Conservation (phyloP, 2,329 filamentous ascomycete genomes). For the Nectriaceae sp. region DNA sequence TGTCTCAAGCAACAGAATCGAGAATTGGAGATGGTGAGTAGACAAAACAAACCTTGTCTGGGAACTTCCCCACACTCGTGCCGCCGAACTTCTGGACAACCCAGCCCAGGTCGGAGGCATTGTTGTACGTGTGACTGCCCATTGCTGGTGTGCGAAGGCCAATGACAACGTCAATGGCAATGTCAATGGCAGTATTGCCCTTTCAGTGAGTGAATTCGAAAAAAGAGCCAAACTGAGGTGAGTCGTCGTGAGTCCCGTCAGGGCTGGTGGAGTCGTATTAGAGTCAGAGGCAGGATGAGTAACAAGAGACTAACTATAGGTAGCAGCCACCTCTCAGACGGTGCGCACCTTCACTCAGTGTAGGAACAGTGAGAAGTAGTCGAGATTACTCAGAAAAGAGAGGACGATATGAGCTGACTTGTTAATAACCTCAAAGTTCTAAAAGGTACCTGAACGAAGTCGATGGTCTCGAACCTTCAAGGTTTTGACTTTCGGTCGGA, state of each 20-base stretch:
- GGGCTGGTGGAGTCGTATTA: not conserved
- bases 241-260: not conserved
- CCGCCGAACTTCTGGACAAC: conserved; percentile 94
- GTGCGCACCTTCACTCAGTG: too few relatives aligned
- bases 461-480: conserved; percentile 6
- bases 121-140: conserved; percentile 36
- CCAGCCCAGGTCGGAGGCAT: conserved; percentile 59
- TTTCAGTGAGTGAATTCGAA: not conserved
- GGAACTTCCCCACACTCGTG: conserved; percentile 93
- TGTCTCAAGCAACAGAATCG: not conserved
- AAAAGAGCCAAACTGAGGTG: not conserved
- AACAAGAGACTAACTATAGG: not conserved
- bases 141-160: conserved; percentile 20
- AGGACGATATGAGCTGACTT: too few relatives aligned
- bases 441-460: too few relatives aligned
- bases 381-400: too few relatives aligned
- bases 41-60: conserved; percentile 57
- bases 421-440: too few relatives aligned
- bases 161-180: not conserved
- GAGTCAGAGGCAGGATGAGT: not conserved
- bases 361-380: not conserved
- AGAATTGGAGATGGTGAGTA: not conserved
- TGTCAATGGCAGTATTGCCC: not conserved
- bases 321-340: not conserved
- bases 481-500: conserved; percentile 5